Percentiles rank a stretch among this genome's conserved stretches.
These are phyloP conservation scores for Tuber borchii DNA, from an alignment of 495 filamentous ascomycete genomes.

Conservation along the genomic window DNA sequence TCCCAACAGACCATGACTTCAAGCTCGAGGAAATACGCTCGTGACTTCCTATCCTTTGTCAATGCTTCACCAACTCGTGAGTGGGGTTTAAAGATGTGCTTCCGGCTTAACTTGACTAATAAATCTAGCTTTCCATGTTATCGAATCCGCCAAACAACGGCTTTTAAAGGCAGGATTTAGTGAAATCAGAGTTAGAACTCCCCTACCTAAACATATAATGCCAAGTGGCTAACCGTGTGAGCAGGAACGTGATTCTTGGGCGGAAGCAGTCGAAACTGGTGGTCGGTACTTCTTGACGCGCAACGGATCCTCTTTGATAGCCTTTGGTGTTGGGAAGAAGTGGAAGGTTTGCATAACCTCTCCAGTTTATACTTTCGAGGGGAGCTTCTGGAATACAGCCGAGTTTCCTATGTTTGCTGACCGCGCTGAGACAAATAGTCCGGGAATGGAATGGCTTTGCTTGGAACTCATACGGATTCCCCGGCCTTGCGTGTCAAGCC, in stretches of 20 bases:
- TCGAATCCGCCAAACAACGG: slow-evolving; percentile 65
- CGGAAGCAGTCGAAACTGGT: slow-evolving; percentile 67
- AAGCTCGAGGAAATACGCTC: slow-evolving; percentile 56
- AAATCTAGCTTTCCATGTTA: slow-evolving; percentile 80
- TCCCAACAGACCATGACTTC: slow-evolving; percentile 52
- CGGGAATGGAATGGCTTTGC: slow-evolving; percentile 88
- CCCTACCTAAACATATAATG: not conserved
- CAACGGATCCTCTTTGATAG: slow-evolving; percentile 87
- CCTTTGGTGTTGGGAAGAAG: slow-evolving; percentile 85
- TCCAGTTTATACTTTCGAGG: not conserved
- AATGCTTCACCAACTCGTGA: slow-evolving; percentile 91
- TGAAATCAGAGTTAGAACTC: slow-evolving; percentile 60
- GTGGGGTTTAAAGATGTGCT: slow-evolving; percentile 29
- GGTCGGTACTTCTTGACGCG: slow-evolving; percentile 95
- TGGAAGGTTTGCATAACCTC: slow-evolving; percentile 58
- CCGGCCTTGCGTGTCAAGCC: slow-evolving; percentile 87
- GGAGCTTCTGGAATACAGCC: not conserved
- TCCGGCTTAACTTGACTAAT: slow-evolving; percentile 9
- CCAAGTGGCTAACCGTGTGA: not conserved
- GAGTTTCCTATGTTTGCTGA: slow-evolving; percentile 9
- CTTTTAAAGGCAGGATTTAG: slow-evolving; percentile 76
- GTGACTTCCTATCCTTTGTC: slow-evolving; percentile 87
- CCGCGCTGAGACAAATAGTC: slow-evolving; percentile 47
- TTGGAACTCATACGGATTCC: slow-evolving; percentile 95
- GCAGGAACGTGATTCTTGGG: slow-evolving; percentile 84